Percentiles rank a stretch among this genome's conserved stretches.
phyloP scores from a whole-genome alignment of 2,329 filamentous ascomycete species.

The Penicillium janthinellum region DNA sequence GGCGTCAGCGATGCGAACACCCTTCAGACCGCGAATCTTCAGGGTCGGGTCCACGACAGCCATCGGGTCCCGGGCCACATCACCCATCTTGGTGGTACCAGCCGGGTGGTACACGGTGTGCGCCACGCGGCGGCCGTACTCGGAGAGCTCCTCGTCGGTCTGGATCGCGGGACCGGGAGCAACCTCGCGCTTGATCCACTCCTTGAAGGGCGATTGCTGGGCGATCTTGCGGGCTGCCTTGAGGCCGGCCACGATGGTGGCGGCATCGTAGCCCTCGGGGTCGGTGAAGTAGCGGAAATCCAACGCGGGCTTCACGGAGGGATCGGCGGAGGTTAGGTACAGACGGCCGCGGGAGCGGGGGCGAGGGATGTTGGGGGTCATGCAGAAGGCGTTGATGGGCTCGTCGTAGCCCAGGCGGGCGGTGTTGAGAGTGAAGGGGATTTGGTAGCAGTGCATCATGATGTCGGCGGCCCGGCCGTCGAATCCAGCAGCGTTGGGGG shows the following conservation, averaged over 20 bases:
- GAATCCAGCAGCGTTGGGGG: slow-evolving; percentile 65
- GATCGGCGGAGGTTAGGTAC: slow-evolving; percentile 75
- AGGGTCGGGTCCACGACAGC: slow-evolving; percentile 80
- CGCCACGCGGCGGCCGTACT: slow-evolving; percentile 78
- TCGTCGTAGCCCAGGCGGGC: slow-evolving; percentile 73
- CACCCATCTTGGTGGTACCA: slow-evolving; percentile 89
- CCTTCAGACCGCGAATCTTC: slow-evolving; percentile 70
- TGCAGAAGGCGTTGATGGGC: slow-evolving; percentile 80
- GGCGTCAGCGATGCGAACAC: slow-evolving; percentile 78
- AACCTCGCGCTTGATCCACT: slow-evolving; percentile 81
- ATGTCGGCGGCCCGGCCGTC: slow-evolving; percentile 80
- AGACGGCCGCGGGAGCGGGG: slow-evolving; percentile 75
- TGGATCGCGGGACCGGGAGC: slow-evolving; percentile 73
- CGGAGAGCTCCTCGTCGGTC: slow-evolving; percentile 76
- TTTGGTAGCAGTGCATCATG: slow-evolving; percentile 98
- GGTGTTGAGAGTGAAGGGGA: slow-evolving; percentile 88
- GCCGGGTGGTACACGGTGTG: slow-evolving; percentile 91
- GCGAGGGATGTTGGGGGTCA: slow-evolving; percentile 88
- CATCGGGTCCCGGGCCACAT: slow-evolving; percentile 65
- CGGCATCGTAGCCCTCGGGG: slow-evolving; percentile 80
- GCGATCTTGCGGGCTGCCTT: slow-evolving; percentile 76
- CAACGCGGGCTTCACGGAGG: slow-evolving; percentile 75
- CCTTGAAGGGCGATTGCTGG: slow-evolving; percentile 72
- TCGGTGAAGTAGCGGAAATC: slow-evolving; percentile 92
- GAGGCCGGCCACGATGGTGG: slow-evolving; percentile 76